Base-by-base conservation (phyloP, 257 asterid species). In the Gentiana macrophylla region DNA sequence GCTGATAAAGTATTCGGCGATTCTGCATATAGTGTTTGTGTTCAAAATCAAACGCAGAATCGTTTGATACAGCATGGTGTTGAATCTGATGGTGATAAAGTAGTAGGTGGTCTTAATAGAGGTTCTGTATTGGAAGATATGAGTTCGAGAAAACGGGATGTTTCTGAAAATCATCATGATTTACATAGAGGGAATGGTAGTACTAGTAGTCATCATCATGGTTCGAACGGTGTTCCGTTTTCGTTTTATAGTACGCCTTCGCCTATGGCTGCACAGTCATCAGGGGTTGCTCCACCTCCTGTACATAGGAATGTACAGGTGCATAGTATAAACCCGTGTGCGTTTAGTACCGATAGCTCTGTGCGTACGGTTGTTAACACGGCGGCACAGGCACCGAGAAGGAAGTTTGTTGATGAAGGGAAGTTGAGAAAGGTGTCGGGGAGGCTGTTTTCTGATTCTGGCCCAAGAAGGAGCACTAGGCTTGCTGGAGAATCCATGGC, bases 391-490 rank as follows among this genome's bases (percentile, higher is more conserved):
- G 89, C 90, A 68, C 98, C 95, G 62, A 76, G 95, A 74, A 87
- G 97, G 70, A 92, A 92, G 75, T 73, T 91, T 75, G 95, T 92
- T 51, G 98, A 92, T 36, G 97, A 88, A 72, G 98, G 96, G 55
- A 92, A 92, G 64, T 51, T 92, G 33, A 85, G 98, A 74, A 92
- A 88, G 98, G 94, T 88, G 68, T 88, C 98, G 55, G 98, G 90
- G 77, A 85, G 95, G 80, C 72, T 92, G 53, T 92, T 88, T 83
- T 67, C 93, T 65, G 98, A 92, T 74, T 92, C 97, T 49, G 87
- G 86, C 52, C 92, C 89, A 70, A 87, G 98, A 45, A 76, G 96
- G 67, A 91, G 94, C 83, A 76, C 80, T 73, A 84, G 97, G 67
- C 88, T 88, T 59, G 88, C 94, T 64, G 98, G 88, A 62, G 98